Evolutionary conservation across 2,329 filamentous ascomycete genomes (phyloP).

Genomic region (Fusarium nelsonii): DNA sequence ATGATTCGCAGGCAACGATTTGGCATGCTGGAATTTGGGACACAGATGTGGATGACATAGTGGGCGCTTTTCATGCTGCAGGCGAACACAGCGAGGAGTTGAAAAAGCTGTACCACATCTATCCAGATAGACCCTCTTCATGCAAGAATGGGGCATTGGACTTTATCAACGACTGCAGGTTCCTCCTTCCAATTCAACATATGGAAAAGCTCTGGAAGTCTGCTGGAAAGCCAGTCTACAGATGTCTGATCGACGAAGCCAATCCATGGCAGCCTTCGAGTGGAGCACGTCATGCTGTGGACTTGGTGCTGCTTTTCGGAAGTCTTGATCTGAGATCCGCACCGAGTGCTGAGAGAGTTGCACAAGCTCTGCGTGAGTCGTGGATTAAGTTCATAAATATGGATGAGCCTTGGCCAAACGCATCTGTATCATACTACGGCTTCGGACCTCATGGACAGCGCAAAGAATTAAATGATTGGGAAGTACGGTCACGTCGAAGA

Average conservation of each 20-base stretch:
- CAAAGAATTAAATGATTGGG: constrained; percentile 50
- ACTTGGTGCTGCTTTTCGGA: constrained; percentile 60
- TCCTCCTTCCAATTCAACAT: constrained; percentile 44
- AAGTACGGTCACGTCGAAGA: not conserved
- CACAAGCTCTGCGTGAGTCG: constrained; percentile 54
- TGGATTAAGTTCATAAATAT: constrained; percentile 57
- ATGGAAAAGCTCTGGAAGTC: constrained; percentile 4
- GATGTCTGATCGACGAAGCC: constrained; percentile 58
- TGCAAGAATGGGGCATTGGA: constrained; percentile 57
- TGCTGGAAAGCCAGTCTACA: constrained; percentile 52
- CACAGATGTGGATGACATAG: fast-evolving
- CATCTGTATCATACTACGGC: not conserved
- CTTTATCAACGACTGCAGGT: constrained; percentile 53
- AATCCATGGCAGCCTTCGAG: constrained; percentile 62
- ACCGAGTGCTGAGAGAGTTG: constrained; percentile 50
- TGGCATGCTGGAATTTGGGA: constrained; percentile 9
- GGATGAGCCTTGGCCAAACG: constrained; percentile 52
- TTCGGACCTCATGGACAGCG: constrained; percentile 56
- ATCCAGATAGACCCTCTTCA: constrained; percentile 54
- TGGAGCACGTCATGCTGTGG: constrained; percentile 61
- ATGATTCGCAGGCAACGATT: not conserved
- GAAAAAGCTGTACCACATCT: constrained; percentile 57
- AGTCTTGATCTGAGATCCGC: constrained; percentile 55
- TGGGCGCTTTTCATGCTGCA: not conserved
- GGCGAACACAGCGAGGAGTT: constrained; percentile 49